A percentile compares a stretch with the other conserved stretches of the same genome.
Conservation (phyloP, 140 eudicot genomes). For the Flaveria floridana region DNA sequence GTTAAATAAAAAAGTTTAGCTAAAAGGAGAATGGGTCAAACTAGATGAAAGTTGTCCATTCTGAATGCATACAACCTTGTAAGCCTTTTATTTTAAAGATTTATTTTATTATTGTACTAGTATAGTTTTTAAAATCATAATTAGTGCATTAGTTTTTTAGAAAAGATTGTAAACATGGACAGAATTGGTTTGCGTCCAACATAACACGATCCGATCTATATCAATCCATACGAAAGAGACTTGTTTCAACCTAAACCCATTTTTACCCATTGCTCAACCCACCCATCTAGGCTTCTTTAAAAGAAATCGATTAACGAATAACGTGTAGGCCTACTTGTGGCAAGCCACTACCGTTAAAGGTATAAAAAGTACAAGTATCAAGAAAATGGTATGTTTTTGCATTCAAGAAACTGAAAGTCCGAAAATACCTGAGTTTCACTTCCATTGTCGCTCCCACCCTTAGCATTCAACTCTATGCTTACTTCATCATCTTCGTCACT, state of each 20-base stretch:
- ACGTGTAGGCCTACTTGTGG: conserved; percentile 10
- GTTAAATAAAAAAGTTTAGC: background rate
- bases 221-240: background rate
- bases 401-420: background rate
- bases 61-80: background rate
- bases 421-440: conserved; percentile 63
- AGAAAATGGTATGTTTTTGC: background rate
- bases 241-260: background rate
- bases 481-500: conserved; percentile 42
- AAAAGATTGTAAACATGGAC: background rate
- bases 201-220: background rate
- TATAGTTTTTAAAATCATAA: background rate
- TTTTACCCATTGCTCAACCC: background rate
- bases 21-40: background rate
- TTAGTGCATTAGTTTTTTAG: background rate
- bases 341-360: background rate
- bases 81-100: conserved; percentile 4
- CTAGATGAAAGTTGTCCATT: background rate
- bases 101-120: background rate
- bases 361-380: background rate
- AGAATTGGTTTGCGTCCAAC: background rate
- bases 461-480: conserved; percentile 40
- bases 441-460: conserved; percentile 64
- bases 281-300: background rate
- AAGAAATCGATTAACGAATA: background rate